phyloP scores from a whole-genome alignment of 1,139 yeast species.

The Lodderomyces jiufengensis region DNA sequence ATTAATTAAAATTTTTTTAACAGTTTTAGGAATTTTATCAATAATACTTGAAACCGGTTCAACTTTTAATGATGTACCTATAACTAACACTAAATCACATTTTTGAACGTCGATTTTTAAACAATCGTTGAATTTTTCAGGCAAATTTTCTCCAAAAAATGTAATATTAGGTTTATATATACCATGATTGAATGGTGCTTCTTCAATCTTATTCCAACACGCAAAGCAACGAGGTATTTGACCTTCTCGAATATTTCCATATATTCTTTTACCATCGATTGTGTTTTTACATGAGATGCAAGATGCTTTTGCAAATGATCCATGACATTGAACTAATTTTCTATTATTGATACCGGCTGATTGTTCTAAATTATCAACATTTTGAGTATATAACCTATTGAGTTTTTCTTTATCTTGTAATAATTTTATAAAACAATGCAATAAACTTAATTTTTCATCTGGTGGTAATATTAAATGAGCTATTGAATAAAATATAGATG shows the following conservation, averaged over 20 bases:
- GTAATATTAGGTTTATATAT: slow-evolving; percentile 92
- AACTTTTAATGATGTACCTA: slow-evolving; percentile 89
- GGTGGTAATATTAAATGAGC: slow-evolving; percentile 87
- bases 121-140: slow-evolving; percentile 60
- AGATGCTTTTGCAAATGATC: slow-evolving; percentile 85
- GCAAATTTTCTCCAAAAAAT: slow-evolving; percentile 88
- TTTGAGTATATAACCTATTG: slow-evolving; percentile 84
- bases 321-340: slow-evolving; percentile 86
- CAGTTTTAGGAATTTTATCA: slow-evolving; percentile 58
- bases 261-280: slow-evolving; percentile 65
- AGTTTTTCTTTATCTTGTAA: slow-evolving; percentile 76
- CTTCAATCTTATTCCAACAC: slow-evolving; percentile 49
- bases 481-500: slow-evolving; percentile 74
- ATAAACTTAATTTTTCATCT: slow-evolving; percentile 65
- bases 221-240: slow-evolving; percentile 71
- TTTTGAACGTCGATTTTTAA: slow-evolving; percentile 52
- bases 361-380: slow-evolving; percentile 84
- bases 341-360: slow-evolving; percentile 71
- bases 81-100: slow-evolving; percentile 78
- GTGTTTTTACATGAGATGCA: slow-evolving; percentile 74
- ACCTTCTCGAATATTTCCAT: slow-evolving; percentile 53
- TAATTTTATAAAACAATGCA: slow-evolving; percentile 75
- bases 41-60: slow-evolving; percentile 91
- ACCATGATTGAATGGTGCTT: slow-evolving; percentile 51
- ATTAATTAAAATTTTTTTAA: slow-evolving; percentile 81